Percentiles rank a stretch among this genome's conserved stretches.
phyloP scores from a whole-genome alignment of 371 early-diverging fungal genomes.

The Mortierella polycephala region DNA sequence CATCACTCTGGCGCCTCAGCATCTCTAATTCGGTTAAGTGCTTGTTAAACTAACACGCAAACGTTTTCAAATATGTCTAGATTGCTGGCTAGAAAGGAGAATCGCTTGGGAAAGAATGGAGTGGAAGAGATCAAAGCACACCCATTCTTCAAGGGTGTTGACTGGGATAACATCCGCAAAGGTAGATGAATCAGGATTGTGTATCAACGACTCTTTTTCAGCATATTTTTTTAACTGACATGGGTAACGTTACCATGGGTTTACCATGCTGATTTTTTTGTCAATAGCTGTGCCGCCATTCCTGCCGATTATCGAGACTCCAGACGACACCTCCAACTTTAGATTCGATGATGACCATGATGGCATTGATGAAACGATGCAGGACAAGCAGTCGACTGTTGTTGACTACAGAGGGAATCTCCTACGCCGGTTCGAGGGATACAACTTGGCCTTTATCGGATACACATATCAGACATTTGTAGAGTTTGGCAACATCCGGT shows the following conservation, averaged over 20 bases:
- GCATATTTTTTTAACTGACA: too few species aligned
- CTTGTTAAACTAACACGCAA: too few species aligned
- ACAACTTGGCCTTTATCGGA: slow-evolving; percentile 87
- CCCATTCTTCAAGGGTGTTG: slow-evolving; percentile 85
- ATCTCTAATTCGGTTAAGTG: not conserved
- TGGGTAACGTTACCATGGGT: too few species aligned
- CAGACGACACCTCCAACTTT: slow-evolving; percentile 90
- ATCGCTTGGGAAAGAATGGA: slow-evolving; percentile 78
- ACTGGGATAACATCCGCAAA: slow-evolving; percentile 73
- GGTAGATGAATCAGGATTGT: slow-evolving; percentile 34
- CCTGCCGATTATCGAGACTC: slow-evolving; percentile 80
- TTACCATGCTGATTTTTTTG: too few species aligned
- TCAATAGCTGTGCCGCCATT: slow-evolving; percentile 80
- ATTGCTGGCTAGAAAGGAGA: slow-evolving; percentile 77
- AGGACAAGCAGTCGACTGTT: slow-evolving; percentile 51
- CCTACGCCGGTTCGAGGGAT: slow-evolving; percentile 68
- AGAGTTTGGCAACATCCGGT: slow-evolving; percentile 14
- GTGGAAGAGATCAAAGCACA: slow-evolving; percentile 83
- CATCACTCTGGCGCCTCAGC: not conserved
- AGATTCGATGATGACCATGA: slow-evolving; percentile 75
- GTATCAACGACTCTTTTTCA: not conserved
- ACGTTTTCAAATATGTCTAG: slow-evolving; percentile 49
- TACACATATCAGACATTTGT: slow-evolving; percentile 71
- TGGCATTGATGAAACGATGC: slow-evolving; percentile 49
- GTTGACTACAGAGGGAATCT: slow-evolving; percentile 56